Evolutionary conservation across 495 filamentous ascomycete species (phyloP).

Genomic region (Podospora australis): DNA sequence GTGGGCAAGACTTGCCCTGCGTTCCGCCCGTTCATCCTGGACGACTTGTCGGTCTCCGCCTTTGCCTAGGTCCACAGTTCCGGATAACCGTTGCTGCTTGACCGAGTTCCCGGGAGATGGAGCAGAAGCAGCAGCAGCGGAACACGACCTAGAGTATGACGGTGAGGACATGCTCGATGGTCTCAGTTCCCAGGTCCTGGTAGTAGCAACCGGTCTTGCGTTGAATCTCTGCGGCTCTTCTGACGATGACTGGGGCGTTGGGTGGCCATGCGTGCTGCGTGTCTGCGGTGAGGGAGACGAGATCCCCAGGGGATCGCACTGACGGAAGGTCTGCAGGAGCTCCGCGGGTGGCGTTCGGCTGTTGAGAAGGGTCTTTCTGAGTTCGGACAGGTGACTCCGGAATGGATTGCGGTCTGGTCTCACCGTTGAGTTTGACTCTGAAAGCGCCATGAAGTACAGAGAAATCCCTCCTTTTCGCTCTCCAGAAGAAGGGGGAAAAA

Average conservation of each 20-base stretch:
- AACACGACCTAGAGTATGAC: neutral
- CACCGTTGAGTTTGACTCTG: neutral
- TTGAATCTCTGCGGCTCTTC: constrained; percentile 1
- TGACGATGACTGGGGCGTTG: constrained; percentile 1
- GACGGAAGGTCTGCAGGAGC: neutral
- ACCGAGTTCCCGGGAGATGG: no score
- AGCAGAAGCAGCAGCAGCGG: no score
- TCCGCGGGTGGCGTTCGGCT: neutral
- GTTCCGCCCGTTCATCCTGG: neutral
- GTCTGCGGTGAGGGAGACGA: neutral
- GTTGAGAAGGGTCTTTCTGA: neutral
- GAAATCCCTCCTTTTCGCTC: no score
- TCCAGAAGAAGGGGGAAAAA: neutral
- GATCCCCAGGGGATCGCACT: neutral
- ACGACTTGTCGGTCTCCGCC: neutral
- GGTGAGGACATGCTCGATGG: neutral
- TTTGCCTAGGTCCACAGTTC: neutral
- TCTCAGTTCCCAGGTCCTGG: neutral
- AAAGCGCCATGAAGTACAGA: neutral
- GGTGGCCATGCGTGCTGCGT: constrained; percentile 1
- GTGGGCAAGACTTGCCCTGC: constrained; percentile 1
- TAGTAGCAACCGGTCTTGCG: neutral
- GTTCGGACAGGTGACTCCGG: neutral
- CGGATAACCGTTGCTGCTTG: no score
- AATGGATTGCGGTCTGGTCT: neutral